phyloP scores from a whole-genome alignment of 441 rosid genomes.

The Pelargonium hybrid region DNA sequence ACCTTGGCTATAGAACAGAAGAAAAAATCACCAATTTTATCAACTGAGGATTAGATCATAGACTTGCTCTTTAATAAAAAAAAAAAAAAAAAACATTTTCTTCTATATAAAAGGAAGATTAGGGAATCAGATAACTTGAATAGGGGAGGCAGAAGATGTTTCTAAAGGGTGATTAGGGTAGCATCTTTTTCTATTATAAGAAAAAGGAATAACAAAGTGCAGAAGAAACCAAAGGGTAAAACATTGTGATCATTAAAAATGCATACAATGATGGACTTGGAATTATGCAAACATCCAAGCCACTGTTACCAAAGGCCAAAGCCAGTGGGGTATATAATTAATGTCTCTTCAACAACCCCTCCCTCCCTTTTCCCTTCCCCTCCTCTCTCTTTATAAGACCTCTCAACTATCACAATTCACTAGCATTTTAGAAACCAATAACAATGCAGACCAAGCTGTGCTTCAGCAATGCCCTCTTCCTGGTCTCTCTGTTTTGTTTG shows the following conservation, averaged over 20 bases:
- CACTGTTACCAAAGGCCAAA: conserved; percentile 8
- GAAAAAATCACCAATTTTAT: too few species aligned
- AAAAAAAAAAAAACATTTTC: too few species aligned
- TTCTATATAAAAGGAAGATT: too few species aligned
- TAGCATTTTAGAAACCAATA: background rate
- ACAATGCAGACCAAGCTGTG: conserved; percentile 20
- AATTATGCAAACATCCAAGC: conserved; percentile 22
- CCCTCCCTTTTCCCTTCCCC: background rate
- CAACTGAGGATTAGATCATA: too few species aligned
- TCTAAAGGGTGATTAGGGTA: background rate
- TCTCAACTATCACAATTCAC: conserved; percentile 2
- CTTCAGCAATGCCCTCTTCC: conserved; percentile 14
- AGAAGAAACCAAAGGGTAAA: conserved; percentile 13
- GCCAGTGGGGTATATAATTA: background rate
- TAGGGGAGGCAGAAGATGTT: background rate
- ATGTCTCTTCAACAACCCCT: conserved; percentile 17
- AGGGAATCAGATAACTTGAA: conserved; percentile 1
- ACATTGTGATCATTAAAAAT: conserved; percentile 19
- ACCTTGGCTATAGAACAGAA: too few species aligned
- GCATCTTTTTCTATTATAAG: background rate
- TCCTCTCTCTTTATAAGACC: conserved; percentile 15
- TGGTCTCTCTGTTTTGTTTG: conserved; percentile 7
- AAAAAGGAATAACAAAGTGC: background rate
- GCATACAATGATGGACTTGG: conserved; percentile 16
- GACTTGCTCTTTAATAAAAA: too few species aligned